A percentile compares a stretch with the other conserved stretches of the same genome.
Evolutionary conservation across 2,329 filamentous ascomycete species (phyloP).

Genomic region (Colletotrichum sp.): DNA sequence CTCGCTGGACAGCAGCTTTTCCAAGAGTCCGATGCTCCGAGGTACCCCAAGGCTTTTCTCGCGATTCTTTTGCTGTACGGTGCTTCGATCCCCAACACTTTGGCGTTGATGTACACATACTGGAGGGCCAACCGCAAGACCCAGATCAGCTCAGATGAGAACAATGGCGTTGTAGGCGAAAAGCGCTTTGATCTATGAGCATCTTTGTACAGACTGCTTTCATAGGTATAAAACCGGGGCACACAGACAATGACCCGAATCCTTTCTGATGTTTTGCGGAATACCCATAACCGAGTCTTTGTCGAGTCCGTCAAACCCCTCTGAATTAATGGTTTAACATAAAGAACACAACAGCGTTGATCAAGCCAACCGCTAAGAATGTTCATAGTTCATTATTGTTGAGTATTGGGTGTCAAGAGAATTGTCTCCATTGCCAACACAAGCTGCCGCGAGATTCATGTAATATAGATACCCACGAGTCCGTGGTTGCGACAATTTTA

Average conservation of each 20-base stretch:
- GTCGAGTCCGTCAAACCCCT: not conserved
- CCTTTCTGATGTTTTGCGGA: not conserved
- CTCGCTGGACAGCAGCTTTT: slow-evolving; percentile 17
- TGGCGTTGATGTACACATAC: slow-evolving; percentile 26
- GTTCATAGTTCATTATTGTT: not conserved
- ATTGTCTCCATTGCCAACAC: not conserved
- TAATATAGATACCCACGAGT: not conserved
- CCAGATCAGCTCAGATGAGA: not conserved
- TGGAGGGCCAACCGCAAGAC: slow-evolving; percentile 25
- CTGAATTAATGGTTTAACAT: not conserved
- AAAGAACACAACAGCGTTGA: not conserved
- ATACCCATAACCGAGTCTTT: not conserved
- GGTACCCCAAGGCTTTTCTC: slow-evolving; percentile 13
- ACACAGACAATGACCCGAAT: not conserved
- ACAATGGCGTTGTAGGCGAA: not conserved
- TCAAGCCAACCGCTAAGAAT: not conserved
- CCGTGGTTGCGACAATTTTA: not conserved
- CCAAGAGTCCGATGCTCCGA: slow-evolving; percentile 9
- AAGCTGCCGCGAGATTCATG: not conserved
- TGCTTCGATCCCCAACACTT: slow-evolving; percentile 20
- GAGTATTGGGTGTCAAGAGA: not conserved
- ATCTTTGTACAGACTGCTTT: not conserved
- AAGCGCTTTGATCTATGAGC: not conserved
- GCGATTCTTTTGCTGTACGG: slow-evolving; percentile 17
- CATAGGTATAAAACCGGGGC: not conserved